These are phyloP conservation scores for Ceratobasidium sp. DNA, from an alignment of 1,284 basidiomycete genomes.

Conservation along the genomic window DNA sequence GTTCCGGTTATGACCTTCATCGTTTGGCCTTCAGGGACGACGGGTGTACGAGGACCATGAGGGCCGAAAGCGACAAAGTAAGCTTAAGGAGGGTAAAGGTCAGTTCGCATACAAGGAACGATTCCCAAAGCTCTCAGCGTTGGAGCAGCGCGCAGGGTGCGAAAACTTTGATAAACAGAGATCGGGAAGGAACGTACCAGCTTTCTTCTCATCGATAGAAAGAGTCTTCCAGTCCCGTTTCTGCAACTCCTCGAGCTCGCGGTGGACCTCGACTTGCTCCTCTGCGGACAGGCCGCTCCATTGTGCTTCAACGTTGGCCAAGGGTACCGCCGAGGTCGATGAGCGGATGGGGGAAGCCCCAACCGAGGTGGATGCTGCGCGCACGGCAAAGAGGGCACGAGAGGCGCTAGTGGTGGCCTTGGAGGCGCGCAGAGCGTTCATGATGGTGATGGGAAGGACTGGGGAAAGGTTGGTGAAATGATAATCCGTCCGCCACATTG, in stretches of 20 bases:
- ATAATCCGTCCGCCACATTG: slow-evolving; percentile 33
- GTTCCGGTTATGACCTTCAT: slow-evolving; percentile 75
- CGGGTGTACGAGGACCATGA: slow-evolving; percentile 89
- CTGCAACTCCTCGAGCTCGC: slow-evolving; percentile 90
- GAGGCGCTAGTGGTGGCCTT: slow-evolving; percentile 22
- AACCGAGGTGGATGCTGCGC: slow-evolving; percentile 25
- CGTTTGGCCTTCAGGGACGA: slow-evolving; percentile 73
- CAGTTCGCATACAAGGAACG: slow-evolving; percentile 11
- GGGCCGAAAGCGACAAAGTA: slow-evolving; percentile 98
- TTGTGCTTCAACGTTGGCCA: slow-evolving; percentile 92
- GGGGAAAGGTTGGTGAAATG: slow-evolving; percentile 37
- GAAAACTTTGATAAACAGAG: slow-evolving; percentile 35
- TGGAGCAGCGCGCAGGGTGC: slow-evolving; percentile 2
- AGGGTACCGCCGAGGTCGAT: slow-evolving; percentile 55
- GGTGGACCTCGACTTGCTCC: slow-evolving; percentile 86
- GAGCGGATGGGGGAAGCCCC: slow-evolving; percentile 32
- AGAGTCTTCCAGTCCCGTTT: slow-evolving; percentile 97
- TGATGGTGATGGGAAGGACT: slow-evolving; percentile 31
- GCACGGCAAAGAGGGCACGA: slow-evolving; percentile 25
- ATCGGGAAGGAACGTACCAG: slow-evolving; percentile 70
- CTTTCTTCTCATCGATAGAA: slow-evolving; percentile 95
- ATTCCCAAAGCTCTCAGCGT: slow-evolving; percentile 29
- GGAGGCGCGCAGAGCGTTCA: slow-evolving; percentile 33
- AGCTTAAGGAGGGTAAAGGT: slow-evolving; percentile 60
- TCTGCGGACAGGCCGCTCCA: slow-evolving; percentile 82